These are phyloP conservation scores for Esteya vermicola DNA, from an alignment of 2,329 filamentous ascomycete genomes.

Conservation along the genomic window DNA sequence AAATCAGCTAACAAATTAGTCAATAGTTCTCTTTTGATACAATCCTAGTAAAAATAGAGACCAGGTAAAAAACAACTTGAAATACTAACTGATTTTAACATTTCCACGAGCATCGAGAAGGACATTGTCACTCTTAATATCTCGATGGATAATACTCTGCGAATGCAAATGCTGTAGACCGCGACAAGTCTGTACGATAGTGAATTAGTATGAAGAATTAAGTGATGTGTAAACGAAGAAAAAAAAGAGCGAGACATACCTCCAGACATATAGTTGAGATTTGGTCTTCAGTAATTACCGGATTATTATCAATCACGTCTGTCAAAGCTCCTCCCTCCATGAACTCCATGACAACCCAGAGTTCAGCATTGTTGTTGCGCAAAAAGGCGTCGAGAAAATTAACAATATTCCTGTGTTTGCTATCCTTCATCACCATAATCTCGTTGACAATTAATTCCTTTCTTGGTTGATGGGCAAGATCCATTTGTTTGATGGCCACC, in stretches of 20 bases:
- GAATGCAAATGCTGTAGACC: conserved; percentile 87
- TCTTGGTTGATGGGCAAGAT: conserved; percentile 87
- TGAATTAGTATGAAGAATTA: neutral
- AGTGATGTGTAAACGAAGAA: neutral
- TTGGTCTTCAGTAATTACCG: conserved; percentile 85
- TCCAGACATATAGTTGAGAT: conserved; percentile 95
- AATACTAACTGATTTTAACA: conserved; percentile 86
- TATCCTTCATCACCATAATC: conserved; percentile 99
- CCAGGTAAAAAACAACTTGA: too few species aligned
- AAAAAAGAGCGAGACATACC: conserved; percentile 36
- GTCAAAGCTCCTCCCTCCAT: conserved; percentile 98
- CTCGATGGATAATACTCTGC: conserved; percentile 95
- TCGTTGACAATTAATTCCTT: conserved; percentile 99
- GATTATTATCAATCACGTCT: conserved; percentile 97
- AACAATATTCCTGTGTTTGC: conserved; percentile 94
- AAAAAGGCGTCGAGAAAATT: conserved; percentile 97
- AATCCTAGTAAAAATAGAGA: neutral
- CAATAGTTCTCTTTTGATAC: neutral
- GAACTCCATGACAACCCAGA: conserved; percentile 99
- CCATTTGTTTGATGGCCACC: conserved; percentile 99
- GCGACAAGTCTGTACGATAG: conserved; percentile 65
- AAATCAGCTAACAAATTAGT: conserved; percentile 60
- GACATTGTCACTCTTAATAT: conserved; percentile 99
- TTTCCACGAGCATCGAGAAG: conserved; percentile 86
- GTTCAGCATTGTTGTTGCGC: conserved; percentile 81